Evolutionary conservation across 257 asterid species (phyloP).

Genomic region (Cynanchum wilfordii): DNA sequence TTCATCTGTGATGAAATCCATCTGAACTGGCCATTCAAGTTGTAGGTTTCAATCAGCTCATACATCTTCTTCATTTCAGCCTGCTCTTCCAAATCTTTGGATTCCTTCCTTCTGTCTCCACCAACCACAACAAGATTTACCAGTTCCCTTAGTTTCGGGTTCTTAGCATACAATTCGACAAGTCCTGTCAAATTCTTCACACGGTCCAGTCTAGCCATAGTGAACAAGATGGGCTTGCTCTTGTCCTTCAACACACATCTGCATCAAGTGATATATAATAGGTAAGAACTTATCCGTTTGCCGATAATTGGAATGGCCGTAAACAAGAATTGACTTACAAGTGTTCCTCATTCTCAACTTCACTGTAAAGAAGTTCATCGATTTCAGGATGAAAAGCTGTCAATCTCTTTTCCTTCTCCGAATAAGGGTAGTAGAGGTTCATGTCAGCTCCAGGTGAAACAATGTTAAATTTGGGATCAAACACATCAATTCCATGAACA

Average conservation of each 20-base stretch:
- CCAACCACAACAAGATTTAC: conserved; percentile 88
- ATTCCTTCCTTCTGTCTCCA: conserved; percentile 85
- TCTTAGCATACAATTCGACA: conserved; percentile 86
- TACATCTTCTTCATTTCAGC: conserved; percentile 96
- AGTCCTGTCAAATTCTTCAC: conserved; percentile 89
- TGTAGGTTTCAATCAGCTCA: conserved; percentile 58
- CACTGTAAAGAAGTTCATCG: conserved; percentile 72
- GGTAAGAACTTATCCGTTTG: neutral
- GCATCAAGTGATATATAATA: neutral
- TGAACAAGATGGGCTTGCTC: conserved; percentile 79
- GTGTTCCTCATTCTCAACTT: conserved; percentile 82
- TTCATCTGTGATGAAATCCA: conserved; percentile 99
- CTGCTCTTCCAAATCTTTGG: conserved; percentile 93
- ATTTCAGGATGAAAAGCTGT: conserved; percentile 70
- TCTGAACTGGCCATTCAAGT: conserved; percentile 77
- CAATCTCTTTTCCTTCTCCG: conserved; percentile 68
- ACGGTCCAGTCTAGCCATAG: conserved; percentile 92
- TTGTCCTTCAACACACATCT: conserved; percentile 84
- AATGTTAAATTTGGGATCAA: conserved; percentile 97
- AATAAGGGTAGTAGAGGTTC: conserved; percentile 61
- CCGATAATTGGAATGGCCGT: neutral
- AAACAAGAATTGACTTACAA: conserved; percentile 36
- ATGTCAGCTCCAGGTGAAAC: conserved; percentile 94
- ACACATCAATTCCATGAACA: conserved; percentile 86
- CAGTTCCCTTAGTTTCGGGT: conserved; percentile 61